Base-by-base conservation (phyloP, 2,329 filamentous ascomycete genomes). In the Dactylellina parvicollis region DNA sequence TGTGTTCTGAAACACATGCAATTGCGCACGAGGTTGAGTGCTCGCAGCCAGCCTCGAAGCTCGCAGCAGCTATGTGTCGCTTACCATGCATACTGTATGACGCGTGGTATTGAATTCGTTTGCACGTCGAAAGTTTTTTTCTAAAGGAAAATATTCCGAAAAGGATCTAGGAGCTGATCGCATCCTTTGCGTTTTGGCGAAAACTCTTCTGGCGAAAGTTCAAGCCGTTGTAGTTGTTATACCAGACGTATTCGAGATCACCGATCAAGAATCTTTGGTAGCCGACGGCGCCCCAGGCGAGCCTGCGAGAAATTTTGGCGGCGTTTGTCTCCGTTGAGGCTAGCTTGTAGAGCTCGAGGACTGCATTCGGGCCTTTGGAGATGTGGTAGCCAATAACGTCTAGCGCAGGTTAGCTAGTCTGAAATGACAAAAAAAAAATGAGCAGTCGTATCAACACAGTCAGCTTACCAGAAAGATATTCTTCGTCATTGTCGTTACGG, bases 201-300 rank as follows among this genome's bases (percentile, higher is more conserved):
- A 74, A 74, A 30, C 70, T 67, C 34, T 74, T 67, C 36, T 67
- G 60, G 18, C 62, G 70, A 26, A 74, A 74, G 24, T 67, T 74
- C 42, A 74, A 46, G 24, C 70, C 70, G 10, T 36, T 49, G 30
- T 74, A 74, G 18, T 74, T 61, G 12, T 61, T 61, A 30, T 74
- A 74, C 70, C 70, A 74, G 47, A 74, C 70, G 30, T 74, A 74
- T 38, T 74, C 70, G n/a, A 74, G 70, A 42, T 74, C 70, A n/a
- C 70, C 61, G n/a, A 74, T 74, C 55, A 74, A 61, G 42, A 74
- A 74, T 56, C 70, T 61, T 22, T 74, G 70, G 47, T 74, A 74
- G 30, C 70, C 70, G 18, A 74, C 70, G 10, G 70, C 70, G n/a
- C 70, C 70, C 67, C 70, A 74, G 12, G 70, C 70, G 40, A 74